Base-by-base conservation (phyloP, 2,329 filamentous ascomycete genomes). In the Zalaria obscura region DNA sequence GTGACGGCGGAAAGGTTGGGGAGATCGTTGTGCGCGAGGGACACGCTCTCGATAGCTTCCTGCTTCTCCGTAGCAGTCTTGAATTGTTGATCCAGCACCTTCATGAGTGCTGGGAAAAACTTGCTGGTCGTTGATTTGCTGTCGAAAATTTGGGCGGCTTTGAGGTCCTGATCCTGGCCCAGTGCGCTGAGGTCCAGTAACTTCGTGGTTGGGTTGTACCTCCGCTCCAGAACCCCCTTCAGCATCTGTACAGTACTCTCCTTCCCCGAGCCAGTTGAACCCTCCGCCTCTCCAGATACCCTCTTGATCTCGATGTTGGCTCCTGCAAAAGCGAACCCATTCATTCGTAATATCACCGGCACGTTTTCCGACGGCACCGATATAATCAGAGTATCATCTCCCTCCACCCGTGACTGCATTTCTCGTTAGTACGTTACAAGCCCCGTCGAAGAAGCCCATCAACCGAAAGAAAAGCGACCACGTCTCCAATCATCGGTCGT, bases 21-120 rank as follows among this genome's bases (percentile, higher is more conserved):
- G 36, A 96, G 77, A 45, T 77, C 76, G 61, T 96, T 96, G 57
- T 77, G 76, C 11, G 82, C 78, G 8, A 98, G 72, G 32, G 80
- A 84, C 52, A 96, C 80, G 55, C 85, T 89, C 48, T 80, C 68
- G 38, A 98, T 80, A 4, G 81, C 80, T 37, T 87, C 80, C 39
- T 78, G 74, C 59, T 88, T 88, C 39, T 81, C 78, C 45, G 80
- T 69, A 8, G 73, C 57, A 2, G 73, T 79, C 50, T 80, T 78
- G 65, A 94, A 93, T 11, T 81, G 73, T 46, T 76, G 67, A 40
- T 93, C 79, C 57, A 84, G 87, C 37, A 95, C 78, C 45, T 76
- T 78, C 83, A 96, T 93, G 47, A 96, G 70, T 1, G 84, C 89
- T 40, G 83, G 84, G 64, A 96, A 95, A 47, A 94, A 83, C 59